A percentile compares a stretch with the other conserved stretches of the same genome.
Conservation (phyloP, 805 yeast species). For the Zygosaccharomyces gambellarensis region DNA sequence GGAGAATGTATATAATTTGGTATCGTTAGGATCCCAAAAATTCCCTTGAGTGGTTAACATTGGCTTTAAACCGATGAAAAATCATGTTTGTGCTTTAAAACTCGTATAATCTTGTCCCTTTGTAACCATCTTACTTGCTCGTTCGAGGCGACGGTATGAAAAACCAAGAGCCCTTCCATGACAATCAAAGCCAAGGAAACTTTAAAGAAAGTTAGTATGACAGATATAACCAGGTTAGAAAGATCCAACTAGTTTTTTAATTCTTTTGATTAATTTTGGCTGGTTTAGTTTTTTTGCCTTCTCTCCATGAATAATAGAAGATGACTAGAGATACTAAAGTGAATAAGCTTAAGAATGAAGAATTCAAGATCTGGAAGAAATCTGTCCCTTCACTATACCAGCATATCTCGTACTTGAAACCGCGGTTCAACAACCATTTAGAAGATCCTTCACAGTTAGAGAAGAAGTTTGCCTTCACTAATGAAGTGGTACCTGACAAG, state of each 20-base stretch:
- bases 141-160: no score
- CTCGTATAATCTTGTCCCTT: background rate
- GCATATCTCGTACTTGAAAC: conserved; percentile 36
- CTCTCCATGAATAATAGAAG: background rate
- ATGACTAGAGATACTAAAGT: conserved; percentile 14
- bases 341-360: conserved; percentile 62
- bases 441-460: conserved; percentile 21
- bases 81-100: background rate
- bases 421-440: conserved; percentile 35
- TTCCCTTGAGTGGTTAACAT: background rate
- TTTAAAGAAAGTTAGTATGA: no score
- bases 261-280: background rate
- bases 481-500: conserved; percentile 30
- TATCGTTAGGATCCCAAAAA: background rate
- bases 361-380: conserved; percentile 77
- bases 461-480: conserved; percentile 29
- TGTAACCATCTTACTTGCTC: no score
- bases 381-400: conserved; percentile 69
- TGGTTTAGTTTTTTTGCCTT: background rate
- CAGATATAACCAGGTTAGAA: no score
- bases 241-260: background rate
- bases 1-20: background rate
- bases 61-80: background rate
- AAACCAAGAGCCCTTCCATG: no score
- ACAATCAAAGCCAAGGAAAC: no score